Conservation (phyloP, 2,329 filamentous ascomycete genomes). For the Penicillium concentricum region DNA sequence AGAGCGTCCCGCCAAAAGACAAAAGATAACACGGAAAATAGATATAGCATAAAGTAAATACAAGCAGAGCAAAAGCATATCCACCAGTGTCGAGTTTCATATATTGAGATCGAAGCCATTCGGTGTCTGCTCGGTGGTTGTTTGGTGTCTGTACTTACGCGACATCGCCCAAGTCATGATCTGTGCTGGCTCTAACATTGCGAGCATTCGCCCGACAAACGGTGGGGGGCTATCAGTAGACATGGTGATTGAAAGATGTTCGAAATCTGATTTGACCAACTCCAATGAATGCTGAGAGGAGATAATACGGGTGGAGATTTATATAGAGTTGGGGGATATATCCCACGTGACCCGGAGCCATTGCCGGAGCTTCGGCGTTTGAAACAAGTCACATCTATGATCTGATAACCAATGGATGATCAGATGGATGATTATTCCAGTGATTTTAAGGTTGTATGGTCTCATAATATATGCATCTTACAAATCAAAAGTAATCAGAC, state of each 20-base stretch:
- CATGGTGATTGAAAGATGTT: slow-evolving; percentile 1
- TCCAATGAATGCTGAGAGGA: neutral
- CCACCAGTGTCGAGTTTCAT: neutral
- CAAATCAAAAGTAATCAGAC: neutral
- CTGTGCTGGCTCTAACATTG: slow-evolving; percentile 25
- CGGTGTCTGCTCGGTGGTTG: neutral
- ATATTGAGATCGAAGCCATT: neutral
- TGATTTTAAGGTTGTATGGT: no score
- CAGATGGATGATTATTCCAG: neutral
- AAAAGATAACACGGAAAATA: neutral
- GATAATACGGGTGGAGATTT: neutral
- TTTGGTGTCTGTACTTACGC: slow-evolving; percentile 23
- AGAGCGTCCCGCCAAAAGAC: neutral
- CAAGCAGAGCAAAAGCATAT: neutral
- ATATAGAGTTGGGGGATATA: neutral
- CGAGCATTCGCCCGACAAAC: slow-evolving; percentile 17
- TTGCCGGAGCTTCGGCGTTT: neutral
- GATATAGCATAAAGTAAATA: neutral
- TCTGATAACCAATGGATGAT: neutral
- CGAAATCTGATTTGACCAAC: neutral
- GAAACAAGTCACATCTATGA: neutral
- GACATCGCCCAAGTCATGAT: slow-evolving; percentile 28
- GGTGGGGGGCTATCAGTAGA: slow-evolving; percentile 14
- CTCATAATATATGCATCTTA: neutral
- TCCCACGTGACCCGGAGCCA: neutral